Conservation (phyloP, 2,329 filamentous ascomycete species). For the Ophiostoma sp. region DNA sequence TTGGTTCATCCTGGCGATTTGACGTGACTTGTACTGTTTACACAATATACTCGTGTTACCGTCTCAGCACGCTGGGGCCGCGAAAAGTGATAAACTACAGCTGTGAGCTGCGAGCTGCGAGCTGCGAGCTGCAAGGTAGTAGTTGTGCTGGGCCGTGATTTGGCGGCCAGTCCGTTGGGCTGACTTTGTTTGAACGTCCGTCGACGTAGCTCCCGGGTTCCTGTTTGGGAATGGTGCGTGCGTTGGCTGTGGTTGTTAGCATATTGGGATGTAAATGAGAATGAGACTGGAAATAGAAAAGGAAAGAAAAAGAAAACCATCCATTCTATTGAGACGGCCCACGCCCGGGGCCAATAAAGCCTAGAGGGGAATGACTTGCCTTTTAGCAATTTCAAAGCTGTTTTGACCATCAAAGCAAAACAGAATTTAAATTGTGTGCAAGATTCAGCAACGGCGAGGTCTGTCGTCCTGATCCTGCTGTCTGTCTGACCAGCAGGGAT, state of each 20-base stretch:
- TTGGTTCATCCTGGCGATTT: constrained; percentile 12
- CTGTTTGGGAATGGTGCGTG: constrained; percentile 11
- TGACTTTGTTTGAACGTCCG: constrained; percentile 8
- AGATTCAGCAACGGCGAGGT: not conserved
- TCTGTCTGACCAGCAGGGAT: constrained; percentile 1
- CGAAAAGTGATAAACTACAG: not conserved
- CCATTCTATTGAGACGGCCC: not conserved
- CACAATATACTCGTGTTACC: not conserved
- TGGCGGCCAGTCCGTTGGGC: constrained; percentile 3
- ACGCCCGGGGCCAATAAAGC: no score
- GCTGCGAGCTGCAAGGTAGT: not conserved
- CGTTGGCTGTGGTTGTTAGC: constrained; percentile 5
- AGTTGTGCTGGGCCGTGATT: not conserved
- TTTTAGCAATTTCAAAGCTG: not conserved
- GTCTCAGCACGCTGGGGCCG: not conserved
- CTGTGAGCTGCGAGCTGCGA: not conserved
- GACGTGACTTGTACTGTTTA: not conserved
- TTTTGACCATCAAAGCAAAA: not conserved
- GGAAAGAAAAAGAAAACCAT: not conserved
- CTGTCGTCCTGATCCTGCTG: not conserved
- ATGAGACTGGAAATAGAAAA: not conserved
- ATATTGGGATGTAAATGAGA: not conserved
- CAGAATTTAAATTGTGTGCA: not conserved
- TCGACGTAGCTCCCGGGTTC: not conserved
- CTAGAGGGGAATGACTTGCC: not conserved